A percentile compares a stretch with the other conserved stretches of the same genome.
phyloP scores from a whole-genome alignment of 441 rosid species.

The Erysimum cheiri region DNA sequence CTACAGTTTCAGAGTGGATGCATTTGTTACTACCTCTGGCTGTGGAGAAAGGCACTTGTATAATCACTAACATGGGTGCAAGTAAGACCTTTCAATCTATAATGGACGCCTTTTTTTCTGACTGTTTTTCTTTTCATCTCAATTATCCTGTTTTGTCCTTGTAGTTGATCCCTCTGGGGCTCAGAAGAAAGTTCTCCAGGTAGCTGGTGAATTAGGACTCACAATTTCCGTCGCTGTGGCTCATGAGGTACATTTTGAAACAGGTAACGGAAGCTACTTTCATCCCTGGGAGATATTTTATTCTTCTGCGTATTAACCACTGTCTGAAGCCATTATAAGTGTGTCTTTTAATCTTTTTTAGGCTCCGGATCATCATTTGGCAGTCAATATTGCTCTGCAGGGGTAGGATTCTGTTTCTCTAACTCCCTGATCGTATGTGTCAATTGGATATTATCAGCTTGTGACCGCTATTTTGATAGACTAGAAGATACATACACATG shows the following conservation, averaged over 20 bases:
- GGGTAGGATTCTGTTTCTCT: constrained; percentile 60
- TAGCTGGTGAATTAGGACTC: constrained; percentile 65
- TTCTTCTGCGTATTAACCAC: not conserved
- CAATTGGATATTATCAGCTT: not conserved
- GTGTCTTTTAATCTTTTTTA: constrained; percentile 33
- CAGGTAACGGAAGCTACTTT: constrained; percentile 46
- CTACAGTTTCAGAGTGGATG: constrained; percentile 86
- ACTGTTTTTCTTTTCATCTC: not conserved
- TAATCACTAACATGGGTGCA: constrained; percentile 96
- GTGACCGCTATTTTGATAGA: constrained; percentile 11
- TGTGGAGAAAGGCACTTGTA: constrained; percentile 69
- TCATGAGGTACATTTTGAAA: constrained; percentile 57
- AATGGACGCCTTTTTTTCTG: not conserved
- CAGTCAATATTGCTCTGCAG: constrained; percentile 45
- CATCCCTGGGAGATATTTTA: constrained; percentile 8
- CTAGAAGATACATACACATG: not conserved
- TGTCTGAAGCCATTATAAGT: not conserved
- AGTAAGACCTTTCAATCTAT: constrained; percentile 49
- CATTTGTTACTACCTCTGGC: constrained; percentile 76
- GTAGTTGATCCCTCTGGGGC: constrained; percentile 71
- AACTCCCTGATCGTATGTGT: constrained; percentile 14
- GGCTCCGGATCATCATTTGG: constrained; percentile 51
- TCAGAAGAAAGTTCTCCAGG: constrained; percentile 63
- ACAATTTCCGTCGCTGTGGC: constrained; percentile 74
- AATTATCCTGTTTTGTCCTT: constrained; percentile 13